Base-by-base conservation (phyloP, 768 basidiomycete species). In the Russula sp. region DNA sequence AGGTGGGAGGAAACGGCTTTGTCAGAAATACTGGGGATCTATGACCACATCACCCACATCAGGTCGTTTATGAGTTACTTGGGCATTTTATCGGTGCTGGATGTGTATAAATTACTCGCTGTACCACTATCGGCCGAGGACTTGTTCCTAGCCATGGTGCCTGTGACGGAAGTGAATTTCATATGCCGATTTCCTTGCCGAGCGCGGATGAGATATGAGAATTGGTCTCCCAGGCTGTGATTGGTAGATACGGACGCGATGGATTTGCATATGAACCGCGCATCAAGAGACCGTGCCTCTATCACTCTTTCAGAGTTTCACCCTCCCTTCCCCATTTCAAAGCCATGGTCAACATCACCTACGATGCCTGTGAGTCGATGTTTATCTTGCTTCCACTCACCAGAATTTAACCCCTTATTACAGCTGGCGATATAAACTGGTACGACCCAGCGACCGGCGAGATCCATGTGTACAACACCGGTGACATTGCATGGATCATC, bases 401-500 rank as follows among this genome's bases (percentile, higher is more conserved):
- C 26, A 46, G 44, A 28, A 50, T 48, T 28, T 48, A 38, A 59
- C 44, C 2, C 30, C 32, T 44, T 38, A 32, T 51, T 42, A 1
- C 68, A 81, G 80, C 81, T 36, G 77, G 75, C 10, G 76, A 78
- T 63, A 70, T 82, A n/a, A 13, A 71, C 18, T 76, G 69, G 69
- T 69, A 67, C 57, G 70, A 72, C 58, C 69, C 74, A 55, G 61
- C 61, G 51, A 63, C 50, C 9, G 61, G 46, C 1, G 28, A 9
- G 1, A 68, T 73, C 8, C 71, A 70, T 24, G 75, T 80, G 36
- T 85, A 83, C 77, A 80, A 83, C 72, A 77, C 85, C 51, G 87
- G 87, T 62, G 84, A 88, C 73, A 84, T 88, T 53, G 82, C 86
- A 7, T 88, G 86, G 88, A 77, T 85, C 48, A 77, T 94, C 59